A percentile compares a stretch with the other conserved stretches of the same genome.
phyloP scores from a whole-genome alignment of 2,329 filamentous ascomycete species.

The Elsinoe australis region DNA sequence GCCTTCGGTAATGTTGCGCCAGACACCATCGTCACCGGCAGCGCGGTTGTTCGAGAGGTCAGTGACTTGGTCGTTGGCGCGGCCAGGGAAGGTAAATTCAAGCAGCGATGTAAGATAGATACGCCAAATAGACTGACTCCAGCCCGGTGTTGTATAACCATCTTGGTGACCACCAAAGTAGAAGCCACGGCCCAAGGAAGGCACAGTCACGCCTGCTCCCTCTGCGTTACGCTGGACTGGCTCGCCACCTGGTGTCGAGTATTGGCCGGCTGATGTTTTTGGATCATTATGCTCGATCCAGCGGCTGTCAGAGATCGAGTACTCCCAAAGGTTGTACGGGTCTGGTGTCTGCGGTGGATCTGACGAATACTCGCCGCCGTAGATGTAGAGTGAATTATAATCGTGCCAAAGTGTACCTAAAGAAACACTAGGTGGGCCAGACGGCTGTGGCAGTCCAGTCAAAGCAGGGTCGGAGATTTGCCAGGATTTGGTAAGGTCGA shows the following conservation, averaged over 20 bases:
- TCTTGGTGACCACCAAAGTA: conserved; percentile 76
- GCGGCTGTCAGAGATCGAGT: conserved; percentile 50
- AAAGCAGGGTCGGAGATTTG: conserved; percentile 56
- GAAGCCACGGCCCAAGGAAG: conserved; percentile 62
- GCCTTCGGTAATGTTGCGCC: conserved; percentile 66
- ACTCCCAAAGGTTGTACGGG: conserved; percentile 61
- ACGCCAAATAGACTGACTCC: conserved; percentile 56
- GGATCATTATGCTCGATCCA: conserved; percentile 60
- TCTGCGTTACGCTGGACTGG: conserved; percentile 63
- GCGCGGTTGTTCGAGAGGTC: conserved; percentile 46
- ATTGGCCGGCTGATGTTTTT: conserved; percentile 55
- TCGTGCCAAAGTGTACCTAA: conserved; percentile 72
- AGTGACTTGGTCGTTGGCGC: conserved; percentile 55
- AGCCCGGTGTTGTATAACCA: conserved; percentile 54
- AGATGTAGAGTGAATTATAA: conserved; percentile 60
- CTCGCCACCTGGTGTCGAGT: conserved; percentile 49
- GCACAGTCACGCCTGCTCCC: conserved; percentile 63
- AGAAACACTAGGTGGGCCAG: conserved; percentile 62
- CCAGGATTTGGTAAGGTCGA: conserved; percentile 70
- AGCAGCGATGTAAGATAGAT: conserved; percentile 67
- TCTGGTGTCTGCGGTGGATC: conserved; percentile 50
- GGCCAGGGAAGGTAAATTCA: conserved; percentile 68
- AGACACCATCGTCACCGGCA: conserved; percentile 56
- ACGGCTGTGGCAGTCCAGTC: conserved; percentile 55
- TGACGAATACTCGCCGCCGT: conserved; percentile 67